A percentile compares a stretch with the other conserved stretches of the same genome.
Conservation (phyloP, 225 moss, liverwort and hornwort species). For the Asterella californica region DNA sequence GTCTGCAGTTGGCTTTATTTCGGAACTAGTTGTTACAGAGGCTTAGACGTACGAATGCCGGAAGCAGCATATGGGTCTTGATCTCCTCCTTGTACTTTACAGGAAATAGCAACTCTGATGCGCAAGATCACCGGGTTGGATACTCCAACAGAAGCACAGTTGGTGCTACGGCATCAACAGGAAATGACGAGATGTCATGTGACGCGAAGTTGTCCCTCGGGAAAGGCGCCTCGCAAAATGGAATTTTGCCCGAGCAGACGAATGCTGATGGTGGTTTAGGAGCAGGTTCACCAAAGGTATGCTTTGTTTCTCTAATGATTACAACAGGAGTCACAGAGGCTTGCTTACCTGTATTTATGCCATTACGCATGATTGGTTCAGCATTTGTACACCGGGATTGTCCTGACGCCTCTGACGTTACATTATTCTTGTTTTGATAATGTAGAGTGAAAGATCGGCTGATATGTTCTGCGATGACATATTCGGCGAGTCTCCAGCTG, state of each 20-base stretch:
- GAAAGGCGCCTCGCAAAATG: slow-evolving; percentile 46
- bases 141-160: neutral
- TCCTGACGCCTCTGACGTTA: neutral
- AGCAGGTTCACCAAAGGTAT: slow-evolving; percentile 75
- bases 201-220: slow-evolving; percentile 48
- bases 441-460: slow-evolving; percentile 70
- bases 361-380: neutral
- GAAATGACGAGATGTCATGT: neutral
- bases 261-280: slow-evolving; percentile 46
- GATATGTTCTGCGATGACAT: slow-evolving; percentile 99
- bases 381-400: neutral
- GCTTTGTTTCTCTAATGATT: neutral
- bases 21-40: neutral
- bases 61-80: neutral
- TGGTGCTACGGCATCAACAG: neutral
- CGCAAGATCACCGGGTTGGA: neutral
- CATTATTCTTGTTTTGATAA: neutral
- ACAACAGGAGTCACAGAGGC: neutral
- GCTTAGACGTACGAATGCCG: neutral
- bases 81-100: neutral
- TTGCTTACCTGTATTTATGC: neutral
- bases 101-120: neutral
- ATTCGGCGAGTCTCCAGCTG: slow-evolving; percentile 98
- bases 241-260: slow-evolving; percentile 26
- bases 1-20: neutral